Evolutionary conservation across 495 filamentous ascomycete genomes (phyloP).

Genomic region (Penicillium desertorum): DNA sequence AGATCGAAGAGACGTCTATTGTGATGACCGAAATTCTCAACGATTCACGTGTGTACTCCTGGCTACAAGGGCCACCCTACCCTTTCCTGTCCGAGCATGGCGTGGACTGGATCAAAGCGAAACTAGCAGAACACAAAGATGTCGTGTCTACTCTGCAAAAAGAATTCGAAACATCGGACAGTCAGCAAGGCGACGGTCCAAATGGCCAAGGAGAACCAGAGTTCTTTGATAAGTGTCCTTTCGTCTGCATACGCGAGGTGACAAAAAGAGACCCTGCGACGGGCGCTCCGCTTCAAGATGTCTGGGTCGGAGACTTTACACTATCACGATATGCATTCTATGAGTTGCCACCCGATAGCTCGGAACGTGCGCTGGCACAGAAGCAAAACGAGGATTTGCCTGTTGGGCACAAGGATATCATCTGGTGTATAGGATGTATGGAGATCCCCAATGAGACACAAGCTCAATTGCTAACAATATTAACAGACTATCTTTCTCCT

Average conservation of each 20-base stretch:
- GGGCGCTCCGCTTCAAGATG: conserved; percentile 17
- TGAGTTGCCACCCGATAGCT: conserved; percentile 18
- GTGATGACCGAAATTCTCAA: conserved; percentile 20
- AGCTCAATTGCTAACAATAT: background rate
- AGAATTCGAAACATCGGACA: conserved; percentile 2
- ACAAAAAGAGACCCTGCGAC: conserved; percentile 4
- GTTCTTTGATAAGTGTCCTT: conserved; percentile 26
- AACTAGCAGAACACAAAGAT: background rate
- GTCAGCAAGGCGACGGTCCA: background rate
- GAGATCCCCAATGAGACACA: background rate
- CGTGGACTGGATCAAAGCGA: conserved; percentile 10
- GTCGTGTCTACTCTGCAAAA: conserved; percentile 5
- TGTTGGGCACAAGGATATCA: conserved; percentile 21
- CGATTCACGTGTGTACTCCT: conserved; percentile 18
- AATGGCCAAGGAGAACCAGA: background rate
- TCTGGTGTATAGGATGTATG: conserved; percentile 29
- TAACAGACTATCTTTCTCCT: conserved; percentile 26
- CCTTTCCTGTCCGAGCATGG: conserved; percentile 26
- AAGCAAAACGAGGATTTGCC: conserved; percentile 20
- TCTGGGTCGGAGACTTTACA: conserved; percentile 24
- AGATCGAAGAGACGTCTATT: conserved; percentile 10
- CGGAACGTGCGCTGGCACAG: conserved; percentile 19
- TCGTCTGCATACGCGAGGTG: conserved; percentile 29
- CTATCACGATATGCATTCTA: conserved; percentile 28
- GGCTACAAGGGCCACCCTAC: conserved; percentile 24